Conservation (phyloP, 1,139 yeast species). For the Geotrichum cucujoidarum region DNA sequence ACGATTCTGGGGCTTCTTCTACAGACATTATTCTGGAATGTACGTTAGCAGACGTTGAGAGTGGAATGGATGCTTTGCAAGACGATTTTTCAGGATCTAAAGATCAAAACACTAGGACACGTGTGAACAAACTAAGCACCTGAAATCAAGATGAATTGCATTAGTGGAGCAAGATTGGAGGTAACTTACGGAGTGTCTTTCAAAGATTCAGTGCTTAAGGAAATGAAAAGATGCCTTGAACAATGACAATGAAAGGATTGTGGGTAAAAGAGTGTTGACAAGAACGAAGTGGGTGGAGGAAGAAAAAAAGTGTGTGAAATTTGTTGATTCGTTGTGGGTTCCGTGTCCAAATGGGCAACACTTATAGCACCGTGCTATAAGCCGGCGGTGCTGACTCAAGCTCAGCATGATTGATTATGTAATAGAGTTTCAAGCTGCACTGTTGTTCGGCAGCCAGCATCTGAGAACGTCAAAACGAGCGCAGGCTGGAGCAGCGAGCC, state of each 20-base stretch:
- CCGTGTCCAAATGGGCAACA: neutral
- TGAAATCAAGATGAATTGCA: neutral
- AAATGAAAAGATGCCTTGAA: neutral
- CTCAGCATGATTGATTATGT: no score
- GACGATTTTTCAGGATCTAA: slow-evolving; percentile 2
- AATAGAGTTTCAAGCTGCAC: no score
- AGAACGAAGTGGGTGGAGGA: neutral
- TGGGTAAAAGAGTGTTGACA: neutral
- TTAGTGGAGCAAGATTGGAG: neutral
- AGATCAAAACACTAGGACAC: slow-evolving; percentile 1
- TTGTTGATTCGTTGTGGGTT: neutral
- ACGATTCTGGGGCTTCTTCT: slow-evolving; percentile 21
- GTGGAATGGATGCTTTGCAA: neutral
- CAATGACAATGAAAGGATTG: neutral
- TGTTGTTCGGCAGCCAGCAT: no score
- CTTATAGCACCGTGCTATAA: no score
- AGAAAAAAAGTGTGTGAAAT: neutral
- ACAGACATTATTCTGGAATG: slow-evolving; percentile 13
- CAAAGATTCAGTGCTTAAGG: slow-evolving; percentile 1
- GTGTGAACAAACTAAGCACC: neutral
- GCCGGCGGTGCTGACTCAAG: no score
- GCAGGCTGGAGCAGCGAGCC: no score
- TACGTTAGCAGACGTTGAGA: neutral
- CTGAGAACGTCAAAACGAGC: no score
- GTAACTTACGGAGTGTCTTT: neutral